Evolutionary conservation across 805 yeast genomes (phyloP), one percentile per base, ranked within the genome.

Genomic region (Candida takata): DNA sequence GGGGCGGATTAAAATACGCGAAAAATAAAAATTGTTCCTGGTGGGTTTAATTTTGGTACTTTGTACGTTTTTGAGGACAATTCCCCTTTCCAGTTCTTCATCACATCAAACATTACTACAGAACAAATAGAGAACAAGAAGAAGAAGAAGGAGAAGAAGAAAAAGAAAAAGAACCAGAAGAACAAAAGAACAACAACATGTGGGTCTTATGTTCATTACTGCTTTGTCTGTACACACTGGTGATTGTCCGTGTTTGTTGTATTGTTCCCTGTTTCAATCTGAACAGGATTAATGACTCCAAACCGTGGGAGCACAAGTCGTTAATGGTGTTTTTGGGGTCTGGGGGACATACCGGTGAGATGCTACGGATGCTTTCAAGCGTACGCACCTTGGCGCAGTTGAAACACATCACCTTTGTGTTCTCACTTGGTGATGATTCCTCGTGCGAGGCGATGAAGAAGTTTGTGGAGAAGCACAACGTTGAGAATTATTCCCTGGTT

Each of bases 321-420:
- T 5, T 52, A 9, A 49, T 52, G 55, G 48, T 52, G 3, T 33
- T 86, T n/a, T 60, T 90, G 9, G 97, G 97, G 0, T 86, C 96
- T 1, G 98, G 98, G 3, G 97, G 97, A 3, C 97, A 87, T 51
- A 87, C 97, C 0, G 97, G 96, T 2, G 97, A 90, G 57, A 85
- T 90, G 94, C 56, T 88, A n/a, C 64, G 88, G 18, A 64, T 90
- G 13, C 54, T 85, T 8, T 42, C 54, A 5, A 54, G 56, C 6
- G 61, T 71, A 26, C 48, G 58, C 9, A 26, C 29, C 3, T 21
- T 45, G 4, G 12, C 19, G 2, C 21, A 33, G 0, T 19, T 40
- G 5, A 27, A 40, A n/a, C 43, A 42, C n/a, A 27, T 51, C 18
- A 34, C 53, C 3, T 66, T 65, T 55, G 60, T 66, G 12, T 57